These are phyloP conservation scores for Fusarium ramigenum DNA, from an alignment of 2,329 filamentous ascomycete genomes.

Conservation along the genomic window DNA sequence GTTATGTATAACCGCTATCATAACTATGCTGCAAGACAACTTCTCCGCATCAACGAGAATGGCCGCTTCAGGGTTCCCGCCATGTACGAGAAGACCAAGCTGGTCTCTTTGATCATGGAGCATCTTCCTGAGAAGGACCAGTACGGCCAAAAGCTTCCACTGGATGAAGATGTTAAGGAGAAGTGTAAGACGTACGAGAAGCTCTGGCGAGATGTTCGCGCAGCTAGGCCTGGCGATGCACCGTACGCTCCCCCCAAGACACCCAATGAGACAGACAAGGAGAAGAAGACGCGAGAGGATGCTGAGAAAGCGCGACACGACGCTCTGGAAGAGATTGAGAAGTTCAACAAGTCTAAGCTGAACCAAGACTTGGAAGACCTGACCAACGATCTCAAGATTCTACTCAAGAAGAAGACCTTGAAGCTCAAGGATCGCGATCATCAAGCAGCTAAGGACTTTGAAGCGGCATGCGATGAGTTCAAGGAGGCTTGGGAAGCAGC, in stretches of 20 bases:
- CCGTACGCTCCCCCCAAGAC: neutral
- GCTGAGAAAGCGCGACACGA: neutral
- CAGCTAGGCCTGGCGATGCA: neutral
- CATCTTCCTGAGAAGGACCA: neutral
- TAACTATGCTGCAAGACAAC: constrained; percentile 79
- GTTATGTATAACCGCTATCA: constrained; percentile 82
- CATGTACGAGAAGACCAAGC: neutral
- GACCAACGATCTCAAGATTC: neutral
- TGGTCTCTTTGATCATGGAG: neutral
- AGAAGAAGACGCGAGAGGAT: neutral
- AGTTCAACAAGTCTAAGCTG: neutral
- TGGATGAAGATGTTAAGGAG: neutral
- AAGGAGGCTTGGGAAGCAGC: neutral
- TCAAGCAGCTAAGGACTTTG: neutral
- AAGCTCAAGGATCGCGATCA: neutral
- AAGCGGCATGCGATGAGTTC: neutral
- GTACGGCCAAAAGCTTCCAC: neutral
- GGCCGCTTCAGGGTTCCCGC: constrained; percentile 46
- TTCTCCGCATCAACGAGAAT: constrained; percentile 61
- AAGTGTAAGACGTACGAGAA: neutral
- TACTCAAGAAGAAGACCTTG: neutral
- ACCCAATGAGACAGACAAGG: neutral
- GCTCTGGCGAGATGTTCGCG: neutral
- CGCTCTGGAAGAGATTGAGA: neutral
- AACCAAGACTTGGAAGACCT: neutral